A percentile compares a stretch with the other conserved stretches of the same genome.
phyloP scores from a whole-genome alignment of 352 stramenopile genomes.

The Phytophthora europaea region DNA sequence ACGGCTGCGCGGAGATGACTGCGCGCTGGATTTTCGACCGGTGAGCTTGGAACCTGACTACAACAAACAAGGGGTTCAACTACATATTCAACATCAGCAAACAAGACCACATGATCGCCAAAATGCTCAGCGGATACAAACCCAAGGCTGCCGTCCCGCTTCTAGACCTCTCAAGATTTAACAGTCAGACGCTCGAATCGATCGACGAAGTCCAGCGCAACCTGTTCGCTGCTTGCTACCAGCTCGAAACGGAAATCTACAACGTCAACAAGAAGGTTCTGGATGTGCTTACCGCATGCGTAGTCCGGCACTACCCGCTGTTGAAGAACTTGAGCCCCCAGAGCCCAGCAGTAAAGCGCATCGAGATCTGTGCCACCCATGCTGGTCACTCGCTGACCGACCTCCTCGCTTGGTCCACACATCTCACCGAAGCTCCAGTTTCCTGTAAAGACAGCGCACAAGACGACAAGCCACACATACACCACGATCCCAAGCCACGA shows the following conservation, averaged over 20 bases:
- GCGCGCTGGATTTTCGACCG: conserved; percentile 6
- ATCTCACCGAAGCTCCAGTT: neutral
- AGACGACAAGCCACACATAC: too few species aligned
- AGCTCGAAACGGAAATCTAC: neutral
- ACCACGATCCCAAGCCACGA: too few species aligned
- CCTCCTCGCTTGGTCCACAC: neutral
- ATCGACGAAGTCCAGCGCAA: neutral
- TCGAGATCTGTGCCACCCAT: neutral
- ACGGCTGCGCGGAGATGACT: neutral
- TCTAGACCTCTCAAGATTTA: neutral
- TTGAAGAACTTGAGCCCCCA: neutral
- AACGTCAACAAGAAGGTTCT: neutral
- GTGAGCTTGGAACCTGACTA: conserved; percentile 5
- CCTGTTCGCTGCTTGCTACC: neutral
- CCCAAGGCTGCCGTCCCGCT: neutral
- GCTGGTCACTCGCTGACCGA: neutral
- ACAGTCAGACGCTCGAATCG: neutral
- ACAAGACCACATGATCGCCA: neutral
- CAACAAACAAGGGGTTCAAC: conserved; percentile 11
- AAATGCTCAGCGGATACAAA: neutral
- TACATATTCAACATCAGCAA: conserved; percentile 2
- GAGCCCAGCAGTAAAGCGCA: neutral
- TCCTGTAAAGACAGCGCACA: neutral
- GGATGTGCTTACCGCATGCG: neutral
- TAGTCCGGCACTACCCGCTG: neutral